Base-by-base conservation (phyloP, 441 rosid species). In the Omphalea diandra region DNA sequence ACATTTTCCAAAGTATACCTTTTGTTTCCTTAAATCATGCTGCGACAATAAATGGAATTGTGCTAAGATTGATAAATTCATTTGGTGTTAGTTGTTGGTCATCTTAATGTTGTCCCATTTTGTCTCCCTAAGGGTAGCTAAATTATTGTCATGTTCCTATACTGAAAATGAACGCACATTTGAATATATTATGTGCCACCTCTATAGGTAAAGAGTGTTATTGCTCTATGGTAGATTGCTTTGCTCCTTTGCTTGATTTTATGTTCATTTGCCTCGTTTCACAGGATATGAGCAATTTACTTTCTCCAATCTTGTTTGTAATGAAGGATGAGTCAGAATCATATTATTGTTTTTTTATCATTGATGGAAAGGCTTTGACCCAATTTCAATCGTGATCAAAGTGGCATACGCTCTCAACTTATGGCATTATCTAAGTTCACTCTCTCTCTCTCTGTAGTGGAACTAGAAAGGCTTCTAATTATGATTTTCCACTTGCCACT, bases 351-450 rank as follows among this genome's bases (percentile, higher is more conserved):
- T 84, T 93, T 95, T 78, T 94, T 90, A 73, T 83, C 94, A 43
- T 64, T 93, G 76, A 90, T 95, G 97, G 98, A 91, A 77, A 88
- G 96, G 33, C 94, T 95, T 73, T 98, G 97, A 61, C 97, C 99
- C 77, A 95, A 95, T 79, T 95, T 93, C 64, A 95, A 95, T 68
- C 93, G 97, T 50, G 99, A 95, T 75, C 97, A 95, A 76, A 93
- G 80, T 77, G 99, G 99, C 81, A 91, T 95, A 97, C 99, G 90
- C 77, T 75, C 97, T 74, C 99, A 95, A 73, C 97, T 95, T 59
- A 88, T 90, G 86, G 97, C 99, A 73, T 72, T 93, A 66, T 85
- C 97, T 44, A 95, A 95, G n/a, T 65, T 32, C 11, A 31, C 9
- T 18, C 47, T 2, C 44, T 41, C 24, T 24, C 22, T 60, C 72